Conservation (phyloP, 768 basidiomycete genomes). For the Pulveroboletus sp. region DNA sequence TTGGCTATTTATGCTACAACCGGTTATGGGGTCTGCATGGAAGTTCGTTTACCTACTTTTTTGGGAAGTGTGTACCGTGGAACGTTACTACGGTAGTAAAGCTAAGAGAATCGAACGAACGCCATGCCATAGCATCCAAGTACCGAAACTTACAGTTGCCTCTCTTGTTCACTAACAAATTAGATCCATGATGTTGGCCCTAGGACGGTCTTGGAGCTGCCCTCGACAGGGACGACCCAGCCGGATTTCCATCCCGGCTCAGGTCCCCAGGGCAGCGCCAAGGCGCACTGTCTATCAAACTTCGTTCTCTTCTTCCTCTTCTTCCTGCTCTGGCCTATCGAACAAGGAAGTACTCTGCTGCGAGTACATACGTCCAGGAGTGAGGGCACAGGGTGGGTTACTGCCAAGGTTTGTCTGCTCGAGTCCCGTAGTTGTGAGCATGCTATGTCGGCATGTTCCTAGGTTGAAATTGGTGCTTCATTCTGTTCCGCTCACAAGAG, state of each 20-base stretch:
- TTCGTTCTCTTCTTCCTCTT: background rate
- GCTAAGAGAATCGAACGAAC: too few relatives aligned
- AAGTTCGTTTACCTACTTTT: background rate
- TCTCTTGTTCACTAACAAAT: background rate
- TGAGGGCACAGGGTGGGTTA: background rate
- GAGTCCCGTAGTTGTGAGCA: background rate
- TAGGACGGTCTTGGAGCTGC: conserved; percentile 12
- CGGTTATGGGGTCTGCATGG: too few relatives aligned
- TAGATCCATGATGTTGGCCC: conserved; percentile 15
- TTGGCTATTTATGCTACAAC: too few relatives aligned
- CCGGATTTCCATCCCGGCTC: conserved; percentile 13
- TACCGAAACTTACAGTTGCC: background rate
- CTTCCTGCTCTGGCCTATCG: background rate
- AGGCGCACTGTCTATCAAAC: background rate
- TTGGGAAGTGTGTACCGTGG: background rate
- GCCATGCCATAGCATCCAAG: background rate
- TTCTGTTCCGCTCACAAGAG: background rate
- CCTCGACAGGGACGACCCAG: conserved; percentile 5
- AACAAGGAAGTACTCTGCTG: background rate
- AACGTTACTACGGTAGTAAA: background rate
- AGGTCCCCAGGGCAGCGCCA: conserved; percentile 2
- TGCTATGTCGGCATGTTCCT: conserved; percentile 8
- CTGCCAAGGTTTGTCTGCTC: conserved; percentile 9
- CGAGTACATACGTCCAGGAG: background rate
- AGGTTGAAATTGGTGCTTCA: conserved; percentile 10